Evolutionary conservation across 768 basidiomycete genomes (phyloP).

Genomic region (Auricularia sp.): DNA sequence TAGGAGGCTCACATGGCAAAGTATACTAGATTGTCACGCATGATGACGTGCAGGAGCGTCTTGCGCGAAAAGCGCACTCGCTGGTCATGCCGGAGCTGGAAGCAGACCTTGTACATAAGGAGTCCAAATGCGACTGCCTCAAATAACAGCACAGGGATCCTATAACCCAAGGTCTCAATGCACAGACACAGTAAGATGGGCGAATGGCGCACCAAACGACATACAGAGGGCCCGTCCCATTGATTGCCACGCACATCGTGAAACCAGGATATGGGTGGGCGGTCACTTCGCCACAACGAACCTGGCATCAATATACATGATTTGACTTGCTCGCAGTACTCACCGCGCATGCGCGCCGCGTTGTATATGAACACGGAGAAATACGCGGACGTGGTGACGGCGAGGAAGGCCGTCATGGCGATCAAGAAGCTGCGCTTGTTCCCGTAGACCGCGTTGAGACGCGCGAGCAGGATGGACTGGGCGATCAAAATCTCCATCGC

Average conservation of each 20-base stretch:
- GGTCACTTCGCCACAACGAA: neutral
- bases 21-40: neutral
- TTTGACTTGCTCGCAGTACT: neutral
- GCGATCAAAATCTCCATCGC: neutral
- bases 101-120: neutral
- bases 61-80: neutral
- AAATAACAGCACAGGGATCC: neutral
- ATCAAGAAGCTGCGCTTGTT: neutral
- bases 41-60: neutral
- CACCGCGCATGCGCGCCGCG: neutral
- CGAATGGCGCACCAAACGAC: neutral
- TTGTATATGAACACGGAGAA: neutral
- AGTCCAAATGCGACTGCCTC: neutral
- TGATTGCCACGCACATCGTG: neutral
- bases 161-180: neutral
- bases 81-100: neutral
- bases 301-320: neutral
- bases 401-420: neutral
- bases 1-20: neutral
- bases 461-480: neutral
- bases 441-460: neutral
- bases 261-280: neutral
- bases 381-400: neutral
- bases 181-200: neutral
- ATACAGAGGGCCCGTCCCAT: neutral